Evolutionary conservation across 305 asterid genomes (phyloP), one percentile per base, ranked within the genome.

Genomic region (Fraxinus greggii): DNA sequence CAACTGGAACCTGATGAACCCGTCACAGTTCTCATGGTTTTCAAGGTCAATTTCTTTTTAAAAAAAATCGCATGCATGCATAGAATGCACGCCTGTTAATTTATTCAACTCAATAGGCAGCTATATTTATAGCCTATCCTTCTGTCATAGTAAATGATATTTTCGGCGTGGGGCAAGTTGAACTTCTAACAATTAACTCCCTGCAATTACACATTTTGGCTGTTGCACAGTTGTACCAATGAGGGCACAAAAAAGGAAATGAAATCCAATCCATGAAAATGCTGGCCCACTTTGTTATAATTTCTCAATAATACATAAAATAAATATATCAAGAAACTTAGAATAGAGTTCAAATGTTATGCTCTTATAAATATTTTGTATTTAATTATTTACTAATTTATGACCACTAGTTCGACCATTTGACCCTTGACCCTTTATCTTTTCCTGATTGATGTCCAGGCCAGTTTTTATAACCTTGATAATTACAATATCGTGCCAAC

Each of bases 401-500:
- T 54, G 65, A 54, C 26, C 26, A 54, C 65, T 54, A 19, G 65
- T 54, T n/a, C 65, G 3, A 17, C 7, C 61, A 51, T 51, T 51
- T 51, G 59, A n/a, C 63, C 24, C 24, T 54, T n/a, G 7, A 54
- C 51, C 17, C 4, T 42, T 42, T 2, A 42, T 7, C 26, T 54
- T 54, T 5, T 6, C 65, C 26, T n/a, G 3, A 6, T 54, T 26
- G 3, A 56, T 56, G 26, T 56, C 26, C 65, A 1, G 26, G 26
- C 26, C 26, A 5, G 65, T 54, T 54, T 54, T n/a, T 54, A 54
- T 54, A n/a, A 54, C 65, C 10, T 54, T n/a, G 26, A 54, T 70
- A 77, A 80, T 56, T 24, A 36, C 73, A 78, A 45, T 17, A 70
- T 80, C 69, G 75, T 19, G 54, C 67, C 33, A 36, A 84, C 24